These are phyloP conservation scores for Umbilicaria muhlenbergii DNA, from an alignment of 495 filamentous ascomycete genomes.

Conservation along the genomic window DNA sequence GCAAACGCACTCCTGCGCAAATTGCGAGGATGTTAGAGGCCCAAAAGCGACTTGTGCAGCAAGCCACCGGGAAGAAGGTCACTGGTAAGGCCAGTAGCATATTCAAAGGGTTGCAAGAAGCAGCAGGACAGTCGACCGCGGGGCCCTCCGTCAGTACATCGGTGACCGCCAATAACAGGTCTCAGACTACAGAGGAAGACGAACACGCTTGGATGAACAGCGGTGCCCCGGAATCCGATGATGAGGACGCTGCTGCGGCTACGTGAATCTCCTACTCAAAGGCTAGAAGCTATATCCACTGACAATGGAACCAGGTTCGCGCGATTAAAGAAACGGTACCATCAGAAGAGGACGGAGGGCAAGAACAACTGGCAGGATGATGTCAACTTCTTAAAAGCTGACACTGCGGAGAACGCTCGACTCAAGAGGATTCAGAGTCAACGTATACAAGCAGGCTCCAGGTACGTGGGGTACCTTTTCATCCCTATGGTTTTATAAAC, in stretches of 20 bases:
- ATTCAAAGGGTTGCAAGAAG: no score
- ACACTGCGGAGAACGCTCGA: constrained; percentile 7
- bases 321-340: constrained; percentile 2
- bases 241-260: neutral
- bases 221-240: neutral
- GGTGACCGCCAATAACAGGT: neutral
- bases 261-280: neutral
- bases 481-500: neutral
- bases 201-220: neutral
- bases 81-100: no score
- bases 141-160: neutral
- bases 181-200: neutral
- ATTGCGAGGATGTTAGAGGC: no score
- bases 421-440: neutral
- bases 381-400: constrained; percentile 3
- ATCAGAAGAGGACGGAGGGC: neutral
- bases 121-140: no score
- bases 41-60: no score
- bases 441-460: neutral
- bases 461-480: no score
- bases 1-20: no score
- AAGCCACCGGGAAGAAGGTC: no score
- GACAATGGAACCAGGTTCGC: neutral
- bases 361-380: constrained; percentile 8
- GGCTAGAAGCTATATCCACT: neutral